Percentiles rank a stretch among this genome's conserved stretches.
Conservation (phyloP, 305 asterid genomes). For the Solanum chacoense region DNA sequence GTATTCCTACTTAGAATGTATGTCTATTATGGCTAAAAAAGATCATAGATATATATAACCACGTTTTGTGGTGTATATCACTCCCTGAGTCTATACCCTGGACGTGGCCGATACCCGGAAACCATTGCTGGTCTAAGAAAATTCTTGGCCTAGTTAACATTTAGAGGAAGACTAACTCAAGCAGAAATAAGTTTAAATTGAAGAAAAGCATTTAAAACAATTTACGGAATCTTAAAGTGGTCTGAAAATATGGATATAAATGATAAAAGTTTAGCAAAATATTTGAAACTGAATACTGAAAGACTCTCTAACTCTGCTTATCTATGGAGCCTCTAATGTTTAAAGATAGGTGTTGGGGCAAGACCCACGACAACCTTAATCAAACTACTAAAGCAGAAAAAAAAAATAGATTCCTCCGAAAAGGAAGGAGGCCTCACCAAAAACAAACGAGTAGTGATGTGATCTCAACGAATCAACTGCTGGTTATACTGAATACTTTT, state of each 20-base stretch:
- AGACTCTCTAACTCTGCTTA: neutral
- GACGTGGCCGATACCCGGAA: neutral
- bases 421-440: neutral
- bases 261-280: neutral
- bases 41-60: too few relatives aligned
- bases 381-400: neutral
- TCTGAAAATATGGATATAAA: neutral
- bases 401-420: neutral
- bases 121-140: neutral
- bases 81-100: neutral
- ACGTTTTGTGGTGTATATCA: neutral
- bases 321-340: neutral
- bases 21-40: neutral
- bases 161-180: neutral
- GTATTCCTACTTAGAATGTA: neutral
- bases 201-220: neutral
- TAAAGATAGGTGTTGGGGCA: neutral
- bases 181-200: neutral
- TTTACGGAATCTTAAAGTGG: neutral
- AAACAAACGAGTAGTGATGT: neutral
- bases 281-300: neutral
- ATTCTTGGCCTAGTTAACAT: neutral
- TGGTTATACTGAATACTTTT: neutral
- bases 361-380: neutral
- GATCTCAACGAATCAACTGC: neutral